Evolutionary conservation across 2,329 filamentous ascomycete species (phyloP).

Genomic region (Chaetomiaceae sp.): DNA sequence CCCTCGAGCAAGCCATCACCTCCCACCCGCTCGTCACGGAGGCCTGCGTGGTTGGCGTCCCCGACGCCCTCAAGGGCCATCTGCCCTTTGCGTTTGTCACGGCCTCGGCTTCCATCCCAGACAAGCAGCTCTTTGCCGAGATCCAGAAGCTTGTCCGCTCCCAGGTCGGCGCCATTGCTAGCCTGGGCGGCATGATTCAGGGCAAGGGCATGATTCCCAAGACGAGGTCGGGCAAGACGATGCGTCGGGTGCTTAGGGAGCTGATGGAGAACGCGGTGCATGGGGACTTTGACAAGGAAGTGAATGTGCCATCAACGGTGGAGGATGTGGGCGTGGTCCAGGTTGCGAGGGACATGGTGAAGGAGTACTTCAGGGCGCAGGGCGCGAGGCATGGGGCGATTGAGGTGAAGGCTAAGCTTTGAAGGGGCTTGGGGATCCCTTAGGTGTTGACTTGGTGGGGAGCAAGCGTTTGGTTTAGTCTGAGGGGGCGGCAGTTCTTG

Average conservation of each 20-base stretch:
- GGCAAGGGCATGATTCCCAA: conserved; percentile 85
- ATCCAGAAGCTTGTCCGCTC: conserved; percentile 68
- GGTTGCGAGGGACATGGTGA: conserved; percentile 65
- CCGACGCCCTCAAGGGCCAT: conserved; percentile 82
- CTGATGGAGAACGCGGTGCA: conserved; percentile 76
- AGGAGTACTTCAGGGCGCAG: conserved; percentile 65
- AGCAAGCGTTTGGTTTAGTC: background rate
- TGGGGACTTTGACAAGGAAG: conserved; percentile 65
- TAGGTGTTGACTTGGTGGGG: background rate
- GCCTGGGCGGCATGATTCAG: conserved; percentile 79
- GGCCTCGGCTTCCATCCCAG: conserved; percentile 43
- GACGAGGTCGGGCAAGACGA: conserved; percentile 86
- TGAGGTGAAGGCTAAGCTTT: conserved; percentile 44
- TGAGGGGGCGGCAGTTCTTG: background rate
- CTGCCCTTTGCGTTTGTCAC: conserved; percentile 87
- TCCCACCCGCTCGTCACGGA: conserved; percentile 75
- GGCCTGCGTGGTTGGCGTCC: conserved; percentile 80
- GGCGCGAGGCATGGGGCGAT: conserved; percentile 37
- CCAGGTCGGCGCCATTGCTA: conserved; percentile 84
- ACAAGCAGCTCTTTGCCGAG: conserved; percentile 46
- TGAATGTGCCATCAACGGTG: conserved; percentile 76
- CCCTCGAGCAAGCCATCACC: conserved; percentile 87
- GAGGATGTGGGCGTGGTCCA: conserved; percentile 74
- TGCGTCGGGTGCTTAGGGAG: conserved; percentile 76
- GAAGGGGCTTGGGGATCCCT: too few species aligned